Percentiles rank a stretch among this genome's conserved stretches.
These are phyloP conservation scores for Candida gorgasii DNA, from an alignment of 805 yeast genomes.

Conservation along the genomic window DNA sequence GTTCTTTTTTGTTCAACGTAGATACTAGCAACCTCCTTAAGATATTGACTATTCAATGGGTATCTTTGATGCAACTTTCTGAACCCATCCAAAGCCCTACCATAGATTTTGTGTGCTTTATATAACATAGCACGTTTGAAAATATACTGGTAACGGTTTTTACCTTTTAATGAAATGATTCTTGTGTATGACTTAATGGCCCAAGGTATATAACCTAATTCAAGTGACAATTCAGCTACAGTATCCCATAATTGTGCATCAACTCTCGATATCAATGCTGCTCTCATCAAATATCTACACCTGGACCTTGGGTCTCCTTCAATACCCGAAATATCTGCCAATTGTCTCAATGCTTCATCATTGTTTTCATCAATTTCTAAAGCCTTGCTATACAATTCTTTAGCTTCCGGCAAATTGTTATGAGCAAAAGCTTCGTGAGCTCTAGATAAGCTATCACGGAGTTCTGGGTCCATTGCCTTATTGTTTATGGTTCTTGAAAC, in stretches of 20 bases:
- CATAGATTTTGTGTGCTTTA: slow-evolving; percentile 62
- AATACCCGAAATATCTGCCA: slow-evolving; percentile 78
- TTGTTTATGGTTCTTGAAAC: slow-evolving; percentile 36
- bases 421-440: slow-evolving; percentile 83
- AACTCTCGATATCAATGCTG: slow-evolving; percentile 74
- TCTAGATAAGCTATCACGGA: slow-evolving; percentile 59
- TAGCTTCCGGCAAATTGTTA: slow-evolving; percentile 60
- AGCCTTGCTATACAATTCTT: slow-evolving; percentile 62
- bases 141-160: slow-evolving; percentile 45
- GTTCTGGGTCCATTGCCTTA: slow-evolving; percentile 68
- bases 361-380: slow-evolving; percentile 76
- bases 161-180: slow-evolving; percentile 20
- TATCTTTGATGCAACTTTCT: slow-evolving; percentile 52
- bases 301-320: slow-evolving; percentile 70
- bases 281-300: slow-evolving; percentile 78
- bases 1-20: slow-evolving; percentile 59
- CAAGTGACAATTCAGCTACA: slow-evolving; percentile 68
- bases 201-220: slow-evolving; percentile 68
- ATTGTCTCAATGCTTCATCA: slow-evolving; percentile 80
- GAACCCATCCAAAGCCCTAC: slow-evolving; percentile 74
- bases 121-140: slow-evolving; percentile 68
- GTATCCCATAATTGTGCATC: slow-evolving; percentile 78
- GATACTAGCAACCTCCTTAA: slow-evolving; percentile 57
- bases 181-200: slow-evolving; percentile 73
- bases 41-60: slow-evolving; percentile 60